phyloP scores from a whole-genome alignment of 2,329 filamentous ascomycete genomes.

The Pseudocercospora fuligena region DNA sequence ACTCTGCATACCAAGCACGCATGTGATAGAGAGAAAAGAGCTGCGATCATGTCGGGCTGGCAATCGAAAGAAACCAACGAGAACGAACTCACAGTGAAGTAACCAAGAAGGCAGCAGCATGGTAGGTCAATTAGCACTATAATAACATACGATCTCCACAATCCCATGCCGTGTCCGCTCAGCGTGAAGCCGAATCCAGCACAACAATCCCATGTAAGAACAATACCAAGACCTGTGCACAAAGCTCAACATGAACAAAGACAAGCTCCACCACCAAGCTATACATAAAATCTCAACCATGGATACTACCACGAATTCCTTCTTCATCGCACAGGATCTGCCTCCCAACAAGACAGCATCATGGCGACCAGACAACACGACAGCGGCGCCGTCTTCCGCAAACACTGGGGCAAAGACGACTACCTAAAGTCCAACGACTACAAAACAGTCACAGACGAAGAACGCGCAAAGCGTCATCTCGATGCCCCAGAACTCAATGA shows the following conservation, averaged over 20 bases:
- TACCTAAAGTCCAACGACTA: constrained; percentile 5
- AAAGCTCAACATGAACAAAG: constrained; percentile 1
- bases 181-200: background rate
- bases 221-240: background rate
- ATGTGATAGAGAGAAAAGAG: too few relatives aligned
- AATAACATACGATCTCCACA: background rate
- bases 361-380: constrained; percentile 11
- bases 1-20: too few relatives aligned
- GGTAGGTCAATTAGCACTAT: background rate
- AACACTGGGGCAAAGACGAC: constrained; percentile 6
- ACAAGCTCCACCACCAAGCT: background rate
- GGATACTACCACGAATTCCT: background rate
- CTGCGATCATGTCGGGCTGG: too few relatives aligned
- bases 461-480: background rate
- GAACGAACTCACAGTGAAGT: too few relatives aligned
- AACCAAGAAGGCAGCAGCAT: background rate
- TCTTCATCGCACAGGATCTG: background rate
- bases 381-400: constrained; percentile 8
- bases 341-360: background rate
- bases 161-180: background rate
- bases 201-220: background rate
- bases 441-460: constrained; percentile 8
- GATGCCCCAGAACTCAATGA: constrained; percentile 3
- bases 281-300: background rate
- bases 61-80: too few relatives aligned